Evolutionary conservation across 768 basidiomycete species (phyloP).

Genomic region (Suillus alpinus): DNA sequence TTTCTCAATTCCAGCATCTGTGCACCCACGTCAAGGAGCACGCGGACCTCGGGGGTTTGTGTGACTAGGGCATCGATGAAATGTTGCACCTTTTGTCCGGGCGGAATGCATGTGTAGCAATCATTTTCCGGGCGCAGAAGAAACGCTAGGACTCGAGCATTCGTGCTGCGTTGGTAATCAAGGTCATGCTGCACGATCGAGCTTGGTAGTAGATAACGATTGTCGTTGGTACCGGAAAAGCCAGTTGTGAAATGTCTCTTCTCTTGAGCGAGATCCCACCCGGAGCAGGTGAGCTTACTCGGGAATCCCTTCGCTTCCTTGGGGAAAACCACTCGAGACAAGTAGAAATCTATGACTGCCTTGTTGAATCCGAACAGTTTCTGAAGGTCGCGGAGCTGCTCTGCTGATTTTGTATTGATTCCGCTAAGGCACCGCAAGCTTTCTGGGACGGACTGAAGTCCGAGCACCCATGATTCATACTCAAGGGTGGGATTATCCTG

Average conservation of each 20-base stretch:
- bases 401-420: not conserved
- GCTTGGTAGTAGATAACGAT: conserved; percentile 16
- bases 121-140: conserved; percentile 24
- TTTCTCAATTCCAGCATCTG: not conserved
- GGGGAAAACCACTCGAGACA: conserved; percentile 25
- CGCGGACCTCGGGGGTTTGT: conserved; percentile 34
- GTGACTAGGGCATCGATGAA: conserved; percentile 30
- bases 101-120: conserved; percentile 7
- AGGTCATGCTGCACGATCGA: not conserved
- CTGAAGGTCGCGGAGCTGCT: conserved; percentile 6
- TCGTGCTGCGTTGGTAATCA: not conserved
- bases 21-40: not conserved
- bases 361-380: conserved; percentile 18
- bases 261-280: conserved; percentile 26
- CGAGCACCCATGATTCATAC: not conserved
- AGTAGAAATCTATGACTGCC: conserved; percentile 24
- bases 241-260: conserved; percentile 8
- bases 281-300: conserved; percentile 25
- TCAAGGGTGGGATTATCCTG: not conserved
- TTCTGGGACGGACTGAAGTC: not conserved
- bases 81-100: conserved; percentile 15
- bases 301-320: conserved; percentile 25
- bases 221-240: conserved; percentile 29
- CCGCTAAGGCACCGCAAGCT: not conserved
- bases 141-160: conserved; percentile 14